Conservation (phyloP, 208 protist genomes). For the Endotrypanum monterogeii region DNA sequence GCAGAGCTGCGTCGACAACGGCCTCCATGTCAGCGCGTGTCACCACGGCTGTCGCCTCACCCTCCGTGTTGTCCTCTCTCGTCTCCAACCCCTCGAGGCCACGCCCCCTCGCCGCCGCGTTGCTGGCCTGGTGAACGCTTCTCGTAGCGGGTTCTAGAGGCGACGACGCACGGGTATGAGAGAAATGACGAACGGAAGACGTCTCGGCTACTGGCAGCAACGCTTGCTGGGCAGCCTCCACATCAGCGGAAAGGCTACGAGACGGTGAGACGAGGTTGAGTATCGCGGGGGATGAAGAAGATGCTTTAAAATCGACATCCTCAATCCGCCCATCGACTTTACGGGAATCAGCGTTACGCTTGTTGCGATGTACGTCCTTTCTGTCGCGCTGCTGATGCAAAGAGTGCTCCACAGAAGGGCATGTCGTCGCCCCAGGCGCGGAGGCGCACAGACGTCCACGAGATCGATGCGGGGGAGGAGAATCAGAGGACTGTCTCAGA, state of each 20-base stretch:
- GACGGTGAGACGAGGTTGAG: constrained; percentile 24
- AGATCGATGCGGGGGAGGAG: constrained; percentile 8
- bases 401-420: background rate
- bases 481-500: background rate
- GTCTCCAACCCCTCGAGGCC: background rate
- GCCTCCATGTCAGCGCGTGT: constrained; percentile 43
- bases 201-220: background rate
- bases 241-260: constrained; percentile 41
- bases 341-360: background rate
- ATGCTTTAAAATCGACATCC: background rate
- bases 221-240: constrained; percentile 27
- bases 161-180: background rate
- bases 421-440: background rate
- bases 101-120: background rate
- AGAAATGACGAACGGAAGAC: background rate
- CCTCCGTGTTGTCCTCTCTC: background rate
- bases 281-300: background rate
- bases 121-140: background rate
- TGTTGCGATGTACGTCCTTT: background rate
- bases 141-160: background rate
- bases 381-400: background rate
- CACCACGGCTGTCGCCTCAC: constrained; percentile 23
- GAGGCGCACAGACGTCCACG: background rate
- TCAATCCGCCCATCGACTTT: too few relatives aligned
- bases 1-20: constrained; percentile 38